Percentiles rank a stretch among this genome's conserved stretches.
These are phyloP conservation scores for Scortechinia acanthostroma DNA, from an alignment of 2,329 filamentous ascomycete species.

Conservation along the genomic window DNA sequence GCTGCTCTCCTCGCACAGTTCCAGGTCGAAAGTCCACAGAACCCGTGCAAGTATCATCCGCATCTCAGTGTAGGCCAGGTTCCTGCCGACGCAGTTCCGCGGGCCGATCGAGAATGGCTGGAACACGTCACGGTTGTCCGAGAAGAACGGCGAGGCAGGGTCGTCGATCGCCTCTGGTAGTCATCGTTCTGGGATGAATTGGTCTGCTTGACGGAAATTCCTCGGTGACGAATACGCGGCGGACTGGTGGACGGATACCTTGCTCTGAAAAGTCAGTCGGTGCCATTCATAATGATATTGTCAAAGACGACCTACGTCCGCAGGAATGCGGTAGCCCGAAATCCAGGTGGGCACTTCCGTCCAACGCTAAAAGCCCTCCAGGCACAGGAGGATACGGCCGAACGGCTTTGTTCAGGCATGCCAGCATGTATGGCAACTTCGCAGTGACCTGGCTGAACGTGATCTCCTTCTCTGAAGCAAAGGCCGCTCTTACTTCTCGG, in stretches of 20 bases:
- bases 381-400: slow-evolving; percentile 25
- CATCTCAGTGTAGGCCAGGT: slow-evolving; percentile 9
- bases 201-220: slow-evolving; percentile 33
- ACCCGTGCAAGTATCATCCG: background rate
- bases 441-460: slow-evolving; percentile 17
- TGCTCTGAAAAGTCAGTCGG: slow-evolving; percentile 19
- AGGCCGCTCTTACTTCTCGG: slow-evolving; percentile 28
- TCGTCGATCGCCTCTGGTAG: slow-evolving; percentile 17
- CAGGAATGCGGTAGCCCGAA: slow-evolving; percentile 18
- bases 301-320: slow-evolving; percentile 18
- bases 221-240: slow-evolving; percentile 30
- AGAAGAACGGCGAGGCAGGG: slow-evolving; percentile 16
- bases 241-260: slow-evolving; percentile 32
- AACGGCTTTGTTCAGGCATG: slow-evolving; percentile 30
- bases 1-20: background rate
- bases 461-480: slow-evolving; percentile 28
- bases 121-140: slow-evolving; percentile 31
- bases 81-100: slow-evolving; percentile 39
- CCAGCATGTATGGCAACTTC: slow-evolving; percentile 26
- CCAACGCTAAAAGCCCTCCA: slow-evolving; percentile 13
- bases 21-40: background rate
- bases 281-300: background rate
- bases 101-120: slow-evolving; percentile 39
- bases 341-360: slow-evolving; percentile 15
- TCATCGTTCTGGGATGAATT: slow-evolving; percentile 39